Evolutionary conservation across 2,329 filamentous ascomycete species (phyloP), one percentile per base, ranked within the genome.

Genomic region (Coniochaeta prunicola): DNA sequence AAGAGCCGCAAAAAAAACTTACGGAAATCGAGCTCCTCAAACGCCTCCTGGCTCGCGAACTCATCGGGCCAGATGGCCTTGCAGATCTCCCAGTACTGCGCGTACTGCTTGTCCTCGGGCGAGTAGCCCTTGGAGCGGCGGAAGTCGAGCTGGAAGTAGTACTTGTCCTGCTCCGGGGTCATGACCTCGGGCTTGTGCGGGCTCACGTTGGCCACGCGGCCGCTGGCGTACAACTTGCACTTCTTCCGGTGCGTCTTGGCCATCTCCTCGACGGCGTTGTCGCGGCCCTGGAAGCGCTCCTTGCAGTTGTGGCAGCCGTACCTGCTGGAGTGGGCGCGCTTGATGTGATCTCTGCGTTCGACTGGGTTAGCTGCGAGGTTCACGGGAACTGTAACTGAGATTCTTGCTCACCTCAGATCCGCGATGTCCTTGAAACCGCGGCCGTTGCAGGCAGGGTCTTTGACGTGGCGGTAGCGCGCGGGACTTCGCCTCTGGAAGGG

Each of bases 1-100:
- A 2, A 19, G 7, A 15, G n/a, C n/a, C n/a, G n/a, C n/a, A n/a
- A n/a, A 31, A 12, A 17, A 19, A 17, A 36, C 53, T 33, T 34
- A 55, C 53, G 53, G 17, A 55, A 28, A 55, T 55, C 53, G 4
- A 55, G 33, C 17, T 33, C 2, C 53, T 55, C 53, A 24, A 55
- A 55, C 7, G 53, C 53, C 33, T 33, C 53, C 53, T 24, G 28
- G 30, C 19, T 55, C 5, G 30, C 28, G 17, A 34, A 55, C 30
- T 55, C n/a, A n/a, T n/a, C 54, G 54, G 54, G 54, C 54, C 54
- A 56, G 15, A 56, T 56, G 6, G 54, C 54, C 54, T 56, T 42
- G 34, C 54, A 56, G 19, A 56, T 56, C 7, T 56, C 36, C 33
- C 33, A 56, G 26, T 56, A 56, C 54, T 56, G 54, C 33, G 28